Evolutionary conservation across 805 yeast genomes (phyloP).

Genomic region (Candida ortonii): DNA sequence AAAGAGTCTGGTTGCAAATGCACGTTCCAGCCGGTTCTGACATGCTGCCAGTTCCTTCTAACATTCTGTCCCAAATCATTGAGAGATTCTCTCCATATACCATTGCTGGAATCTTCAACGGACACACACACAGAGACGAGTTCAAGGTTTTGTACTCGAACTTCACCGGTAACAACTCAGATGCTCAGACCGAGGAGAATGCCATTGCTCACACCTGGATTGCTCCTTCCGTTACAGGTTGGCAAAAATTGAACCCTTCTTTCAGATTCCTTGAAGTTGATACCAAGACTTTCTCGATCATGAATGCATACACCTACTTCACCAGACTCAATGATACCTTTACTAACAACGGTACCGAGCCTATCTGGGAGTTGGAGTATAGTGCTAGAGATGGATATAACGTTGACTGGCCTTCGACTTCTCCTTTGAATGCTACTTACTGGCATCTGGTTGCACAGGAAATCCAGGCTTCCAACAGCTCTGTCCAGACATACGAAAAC

Average conservation of each 20-base stretch:
- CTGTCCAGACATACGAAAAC: slow-evolving; percentile 49
- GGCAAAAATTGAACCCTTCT: slow-evolving; percentile 57
- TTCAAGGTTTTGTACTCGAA: slow-evolving; percentile 54
- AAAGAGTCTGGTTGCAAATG: slow-evolving; percentile 71
- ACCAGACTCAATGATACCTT: slow-evolving; percentile 59
- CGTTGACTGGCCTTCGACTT: slow-evolving; percentile 53
- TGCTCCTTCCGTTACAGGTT: slow-evolving; percentile 65
- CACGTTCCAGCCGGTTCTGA: slow-evolving; percentile 65
- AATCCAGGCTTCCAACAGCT: slow-evolving; percentile 40
- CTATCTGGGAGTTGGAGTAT: slow-evolving; percentile 62
- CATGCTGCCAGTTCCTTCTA: slow-evolving; percentile 59
- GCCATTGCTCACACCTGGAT: slow-evolving; percentile 62
- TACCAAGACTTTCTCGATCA: slow-evolving; percentile 53
- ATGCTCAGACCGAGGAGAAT: slow-evolving; percentile 38
- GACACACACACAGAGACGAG: slow-evolving; percentile 71
- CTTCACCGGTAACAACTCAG: slow-evolving; percentile 34
- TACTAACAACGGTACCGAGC: slow-evolving; percentile 51
- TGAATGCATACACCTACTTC: slow-evolving; percentile 59
- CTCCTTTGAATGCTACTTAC: slow-evolving; percentile 66
- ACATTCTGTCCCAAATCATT: slow-evolving; percentile 52
- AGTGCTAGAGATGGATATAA: slow-evolving; percentile 60
- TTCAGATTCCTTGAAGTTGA: slow-evolving; percentile 75
- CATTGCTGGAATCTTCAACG: slow-evolving; percentile 66
- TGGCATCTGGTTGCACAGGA: slow-evolving; percentile 57
- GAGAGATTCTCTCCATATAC: slow-evolving; percentile 68